Evolutionary conservation across 352 stramenopile species (phyloP).

Genomic region (Phytophthora colocasiae): DNA sequence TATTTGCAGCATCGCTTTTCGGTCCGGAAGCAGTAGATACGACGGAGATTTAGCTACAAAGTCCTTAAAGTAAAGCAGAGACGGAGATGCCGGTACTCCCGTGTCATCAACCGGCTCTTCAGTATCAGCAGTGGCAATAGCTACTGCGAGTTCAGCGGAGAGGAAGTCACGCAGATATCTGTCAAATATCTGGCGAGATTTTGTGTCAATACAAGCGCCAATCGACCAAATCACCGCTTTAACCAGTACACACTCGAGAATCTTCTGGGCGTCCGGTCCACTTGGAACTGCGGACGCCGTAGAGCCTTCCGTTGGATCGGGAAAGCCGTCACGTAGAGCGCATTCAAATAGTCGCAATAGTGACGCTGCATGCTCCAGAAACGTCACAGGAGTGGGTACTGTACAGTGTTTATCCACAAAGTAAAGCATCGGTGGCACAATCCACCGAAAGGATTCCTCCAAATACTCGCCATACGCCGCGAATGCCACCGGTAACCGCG

Average conservation of each 20-base stretch:
- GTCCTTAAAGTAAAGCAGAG: constrained; percentile 71
- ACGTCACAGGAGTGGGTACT: constrained; percentile 88
- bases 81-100: constrained; percentile 31
- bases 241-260: constrained; percentile 90
- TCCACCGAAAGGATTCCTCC: constrained; percentile 88
- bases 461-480: constrained; percentile 51
- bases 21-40: constrained; percentile 55
- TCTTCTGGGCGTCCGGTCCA: constrained; percentile 69
- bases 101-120: constrained; percentile 28
- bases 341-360: constrained; percentile 86
- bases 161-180: constrained; percentile 83
- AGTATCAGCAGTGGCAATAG: constrained; percentile 21
- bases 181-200: constrained; percentile 86
- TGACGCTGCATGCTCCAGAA: constrained; percentile 90
- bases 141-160: constrained; percentile 37
- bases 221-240: constrained; percentile 92
- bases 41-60: constrained; percentile 88
- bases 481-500: constrained; percentile 50
- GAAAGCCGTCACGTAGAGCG: constrained; percentile 61
- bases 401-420: constrained; percentile 93
- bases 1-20: constrained; percentile 47
- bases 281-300: constrained; percentile 30
- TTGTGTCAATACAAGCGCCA: constrained; percentile 91
- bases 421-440: constrained; percentile 91
- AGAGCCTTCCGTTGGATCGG: constrained; percentile 26